These are phyloP conservation scores for Coniella vitis DNA, from an alignment of 2,329 filamentous ascomycete species.

Conservation along the genomic window DNA sequence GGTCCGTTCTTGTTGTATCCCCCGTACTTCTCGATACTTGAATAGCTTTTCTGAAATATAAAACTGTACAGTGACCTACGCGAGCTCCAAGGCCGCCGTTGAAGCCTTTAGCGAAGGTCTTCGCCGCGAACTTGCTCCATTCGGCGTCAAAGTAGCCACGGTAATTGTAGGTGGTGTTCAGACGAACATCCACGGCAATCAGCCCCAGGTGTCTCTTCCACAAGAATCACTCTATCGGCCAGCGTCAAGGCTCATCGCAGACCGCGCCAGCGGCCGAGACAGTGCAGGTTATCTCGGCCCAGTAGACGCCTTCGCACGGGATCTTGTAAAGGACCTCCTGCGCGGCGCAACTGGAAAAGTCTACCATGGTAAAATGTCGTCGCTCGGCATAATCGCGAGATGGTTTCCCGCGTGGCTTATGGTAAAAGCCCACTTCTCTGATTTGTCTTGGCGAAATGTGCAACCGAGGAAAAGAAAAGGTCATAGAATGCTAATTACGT, in stretches of 20 bases:
- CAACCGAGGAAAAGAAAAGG: neutral
- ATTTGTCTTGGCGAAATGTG: neutral
- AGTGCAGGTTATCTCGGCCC: neutral
- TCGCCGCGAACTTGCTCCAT: conserved; percentile 45
- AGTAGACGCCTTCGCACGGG: neutral
- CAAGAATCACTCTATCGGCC: conserved; percentile 39
- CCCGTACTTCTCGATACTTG: conserved; percentile 43
- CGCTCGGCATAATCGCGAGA: neutral
- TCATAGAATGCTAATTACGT: neutral
- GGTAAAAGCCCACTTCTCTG: neutral
- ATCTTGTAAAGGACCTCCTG: neutral
- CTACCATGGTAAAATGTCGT: conserved; percentile 2
- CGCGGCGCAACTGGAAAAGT: neutral
- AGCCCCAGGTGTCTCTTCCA: conserved; percentile 34
- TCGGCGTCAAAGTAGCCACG: conserved; percentile 51
- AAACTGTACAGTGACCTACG: conserved; percentile 45
- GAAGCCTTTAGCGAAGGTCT: conserved; percentile 22
- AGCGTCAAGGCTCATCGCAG: conserved; percentile 19
- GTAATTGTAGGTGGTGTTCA: conserved; percentile 47
- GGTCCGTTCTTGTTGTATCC: conserved; percentile 14
- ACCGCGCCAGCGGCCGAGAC: neutral
- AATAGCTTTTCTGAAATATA: conserved; percentile 31
- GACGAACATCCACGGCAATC: conserved; percentile 39
- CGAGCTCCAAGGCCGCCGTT: conserved; percentile 29
- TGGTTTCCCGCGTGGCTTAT: conserved; percentile 1